These are phyloP conservation scores for Cicer yamashitae DNA, from an alignment of 306 rosid species.

Conservation along the genomic window DNA sequence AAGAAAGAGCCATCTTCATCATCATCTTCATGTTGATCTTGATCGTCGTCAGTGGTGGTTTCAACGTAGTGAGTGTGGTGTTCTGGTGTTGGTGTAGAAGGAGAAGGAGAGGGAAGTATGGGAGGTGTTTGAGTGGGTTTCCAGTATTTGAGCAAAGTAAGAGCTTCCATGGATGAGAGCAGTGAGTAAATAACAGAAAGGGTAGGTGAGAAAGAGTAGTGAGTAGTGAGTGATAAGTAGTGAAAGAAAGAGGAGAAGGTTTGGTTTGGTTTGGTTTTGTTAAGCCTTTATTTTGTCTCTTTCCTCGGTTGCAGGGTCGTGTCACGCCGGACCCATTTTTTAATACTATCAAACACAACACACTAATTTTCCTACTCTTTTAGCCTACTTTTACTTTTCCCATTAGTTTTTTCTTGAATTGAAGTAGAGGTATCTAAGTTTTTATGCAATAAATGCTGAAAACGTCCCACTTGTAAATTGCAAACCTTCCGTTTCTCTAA, in stretches of 20 bases:
- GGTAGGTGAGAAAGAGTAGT: too few species aligned
- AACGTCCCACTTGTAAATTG: too few species aligned
- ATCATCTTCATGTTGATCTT: constrained; percentile 51
- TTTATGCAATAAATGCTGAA: too few species aligned
- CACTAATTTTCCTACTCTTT: too few species aligned
- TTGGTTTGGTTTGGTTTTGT: background rate
- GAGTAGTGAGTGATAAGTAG: background rate
- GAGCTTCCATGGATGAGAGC: constrained; percentile 93
- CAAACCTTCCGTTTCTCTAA: too few species aligned
- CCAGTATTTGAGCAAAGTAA: constrained; percentile 87
- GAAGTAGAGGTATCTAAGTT: too few species aligned
- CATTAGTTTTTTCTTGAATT: too few species aligned
- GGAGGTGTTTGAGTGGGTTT: constrained; percentile 45
- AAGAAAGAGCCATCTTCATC: constrained; percentile 80
- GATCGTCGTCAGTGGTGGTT: constrained; percentile 39
- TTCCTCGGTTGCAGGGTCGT: background rate
- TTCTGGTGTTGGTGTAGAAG: background rate
- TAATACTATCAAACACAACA: too few species aligned
- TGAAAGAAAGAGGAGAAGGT: background rate
- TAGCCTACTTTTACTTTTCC: too few species aligned
- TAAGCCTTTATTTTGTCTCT: constrained; percentile 8
- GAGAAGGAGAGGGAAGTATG: background rate
- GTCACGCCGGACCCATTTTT: too few species aligned
- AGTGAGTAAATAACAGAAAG: constrained; percentile 57
- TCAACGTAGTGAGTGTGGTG: constrained; percentile 19